Evolutionary conservation across 2,329 filamentous ascomycete species (phyloP).

Genomic region (Torrubiella hemipterigena): DNA sequence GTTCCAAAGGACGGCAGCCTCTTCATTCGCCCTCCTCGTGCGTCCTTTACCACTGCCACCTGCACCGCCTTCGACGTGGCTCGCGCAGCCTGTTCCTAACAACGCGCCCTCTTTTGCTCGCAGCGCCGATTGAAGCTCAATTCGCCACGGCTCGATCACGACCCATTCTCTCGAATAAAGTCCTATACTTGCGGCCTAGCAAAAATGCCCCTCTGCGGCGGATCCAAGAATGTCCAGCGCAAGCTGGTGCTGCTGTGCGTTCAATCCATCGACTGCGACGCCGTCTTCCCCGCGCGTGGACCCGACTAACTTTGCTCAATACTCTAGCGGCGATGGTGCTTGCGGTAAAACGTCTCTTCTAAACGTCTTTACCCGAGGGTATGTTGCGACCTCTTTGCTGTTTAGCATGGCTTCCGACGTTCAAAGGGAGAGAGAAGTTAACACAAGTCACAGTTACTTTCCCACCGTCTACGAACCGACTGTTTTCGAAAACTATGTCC

Average conservation of each 20-base stretch:
- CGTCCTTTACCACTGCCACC: too few species aligned
- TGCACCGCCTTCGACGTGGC: too few species aligned
- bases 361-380: slow-evolving; percentile 98
- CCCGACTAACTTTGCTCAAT: slow-evolving; percentile 1
- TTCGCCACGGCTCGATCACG: too few species aligned
- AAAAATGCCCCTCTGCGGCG: slow-evolving; percentile 41
- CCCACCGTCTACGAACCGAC: slow-evolving; percentile 97
- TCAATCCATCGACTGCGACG: slow-evolving; percentile 1
- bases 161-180: too few species aligned
- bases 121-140: too few species aligned
- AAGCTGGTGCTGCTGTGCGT: slow-evolving; percentile 84
- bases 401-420: slow-evolving; percentile 2
- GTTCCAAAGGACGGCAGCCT: too few species aligned
- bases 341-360: slow-evolving; percentile 94
- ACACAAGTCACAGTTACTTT: slow-evolving; percentile 59
- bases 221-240: slow-evolving; percentile 78
- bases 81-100: too few species aligned
- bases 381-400: slow-evolving; percentile 20
- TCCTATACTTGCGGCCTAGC: background rate
- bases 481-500: slow-evolving; percentile 98
- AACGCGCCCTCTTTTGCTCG: too few species aligned
- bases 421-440: slow-evolving; percentile 8
- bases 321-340: slow-evolving; percentile 74
- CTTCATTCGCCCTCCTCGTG: too few species aligned
- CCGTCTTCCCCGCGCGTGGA: background rate